Percentiles rank a stretch among this genome's conserved stretches.
Evolutionary conservation across 306 rosid species (phyloP).

Genomic region (Spatholobus suberectus): DNA sequence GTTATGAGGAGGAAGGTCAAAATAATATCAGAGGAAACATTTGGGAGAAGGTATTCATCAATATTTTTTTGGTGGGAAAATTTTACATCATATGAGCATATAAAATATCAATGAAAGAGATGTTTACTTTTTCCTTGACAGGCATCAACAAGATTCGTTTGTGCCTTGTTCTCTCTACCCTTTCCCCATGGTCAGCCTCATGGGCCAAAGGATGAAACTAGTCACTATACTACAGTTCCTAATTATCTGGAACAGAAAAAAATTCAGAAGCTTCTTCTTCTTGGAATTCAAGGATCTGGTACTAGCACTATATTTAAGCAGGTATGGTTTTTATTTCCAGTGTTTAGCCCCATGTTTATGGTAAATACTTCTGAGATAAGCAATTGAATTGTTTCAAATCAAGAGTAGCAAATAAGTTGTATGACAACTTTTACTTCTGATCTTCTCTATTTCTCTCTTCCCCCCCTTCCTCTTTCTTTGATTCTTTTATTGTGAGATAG

Average conservation of each 20-base stretch:
- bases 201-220: conserved; percentile 79
- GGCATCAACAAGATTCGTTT: conserved; percentile 87
- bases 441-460: not conserved
- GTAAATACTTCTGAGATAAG: conserved; percentile 11
- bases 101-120: conserved; percentile 37
- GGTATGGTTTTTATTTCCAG: conserved; percentile 52
- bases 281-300: conserved; percentile 94
- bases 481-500: conserved; percentile 16
- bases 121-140: conserved; percentile 57
- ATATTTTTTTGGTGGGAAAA: conserved; percentile 33
- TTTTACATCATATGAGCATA: not conserved
- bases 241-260: conserved; percentile 87
- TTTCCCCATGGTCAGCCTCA: conserved; percentile 82
- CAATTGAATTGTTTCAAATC: conserved; percentile 24
- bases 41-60: conserved; percentile 99
- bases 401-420: conserved; percentile 3
- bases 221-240: conserved; percentile 81
- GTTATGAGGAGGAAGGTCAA: conserved; percentile 99
- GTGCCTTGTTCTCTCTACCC: conserved; percentile 82
- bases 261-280: conserved; percentile 89
- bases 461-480: not conserved
- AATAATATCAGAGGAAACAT: conserved; percentile 97
- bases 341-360: not conserved
- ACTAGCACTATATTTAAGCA: conserved; percentile 98
- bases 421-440: conserved; percentile 14